phyloP scores from a whole-genome alignment of 1,139 yeast genomes.

The Williopsis jadinii region DNA sequence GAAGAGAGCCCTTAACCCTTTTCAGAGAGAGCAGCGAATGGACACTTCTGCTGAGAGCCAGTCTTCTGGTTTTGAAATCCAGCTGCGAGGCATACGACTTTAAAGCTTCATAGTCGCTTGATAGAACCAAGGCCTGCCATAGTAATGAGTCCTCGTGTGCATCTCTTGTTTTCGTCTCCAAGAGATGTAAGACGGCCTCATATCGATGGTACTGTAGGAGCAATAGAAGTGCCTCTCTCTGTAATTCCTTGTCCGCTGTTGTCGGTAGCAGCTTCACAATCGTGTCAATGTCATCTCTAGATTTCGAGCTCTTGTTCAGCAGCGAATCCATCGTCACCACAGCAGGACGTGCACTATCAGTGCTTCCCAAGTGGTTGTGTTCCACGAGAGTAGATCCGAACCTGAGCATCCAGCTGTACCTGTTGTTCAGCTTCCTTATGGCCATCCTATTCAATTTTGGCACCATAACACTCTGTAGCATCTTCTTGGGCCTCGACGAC shows the following conservation, averaged over 20 bases:
- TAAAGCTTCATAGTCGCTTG: background rate
- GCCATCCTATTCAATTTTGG: no score
- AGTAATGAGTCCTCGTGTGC: background rate
- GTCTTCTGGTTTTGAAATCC: background rate
- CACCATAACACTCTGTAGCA: no score
- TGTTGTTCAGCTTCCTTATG: no score
- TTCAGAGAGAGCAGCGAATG: background rate
- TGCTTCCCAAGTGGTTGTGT: background rate
- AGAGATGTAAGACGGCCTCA: background rate
- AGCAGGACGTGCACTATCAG: no score
- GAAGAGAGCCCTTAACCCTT: constrained; percentile 2
- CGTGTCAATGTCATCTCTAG: background rate
- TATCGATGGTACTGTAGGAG: background rate
- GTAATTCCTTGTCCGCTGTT: background rate
- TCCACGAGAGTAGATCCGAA: no score
- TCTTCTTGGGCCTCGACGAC: no score
- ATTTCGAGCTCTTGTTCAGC: background rate
- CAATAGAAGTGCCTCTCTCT: background rate
- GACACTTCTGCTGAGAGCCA: background rate
- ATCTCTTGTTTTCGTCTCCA: background rate
- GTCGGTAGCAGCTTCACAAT: background rate
- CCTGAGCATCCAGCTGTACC: no score
- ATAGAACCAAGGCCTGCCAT: background rate
- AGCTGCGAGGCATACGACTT: background rate
- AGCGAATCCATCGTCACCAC: background rate